Evolutionary conservation across 331 rosid genomes (phyloP), one percentile per base, ranked within the genome.

Genomic region (Dryas integrifolia): DNA sequence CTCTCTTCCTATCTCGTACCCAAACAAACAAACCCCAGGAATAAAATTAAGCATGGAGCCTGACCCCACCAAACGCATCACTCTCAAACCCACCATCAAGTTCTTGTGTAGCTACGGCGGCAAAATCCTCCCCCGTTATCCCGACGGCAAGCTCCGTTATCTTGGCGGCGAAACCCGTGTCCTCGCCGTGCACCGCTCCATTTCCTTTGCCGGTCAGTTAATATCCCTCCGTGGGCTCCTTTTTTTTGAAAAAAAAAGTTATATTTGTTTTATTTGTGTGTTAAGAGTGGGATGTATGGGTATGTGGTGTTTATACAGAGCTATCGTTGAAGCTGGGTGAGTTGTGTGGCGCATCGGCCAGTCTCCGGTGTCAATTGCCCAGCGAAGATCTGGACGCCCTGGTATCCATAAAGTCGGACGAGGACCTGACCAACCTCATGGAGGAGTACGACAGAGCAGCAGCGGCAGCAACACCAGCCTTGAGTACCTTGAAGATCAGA

Each of bases 141-240:
- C 99, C 30, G 99, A 95, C 84, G 90, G 96, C 51, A 89, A 92
- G 70, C 96, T 95, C 83, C 97, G 99, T 59, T 95, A 95, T 10
- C 47, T 77, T 47, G 96, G 99, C 5, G 99, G 99, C 49, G 96
- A 91, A 58, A 95, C 96, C 24, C 99, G 99, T 30, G 89, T 95
- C 30, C 87, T 95, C 67, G 85, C 97, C 73, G 88, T 92, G 0
- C 76, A 83, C 59, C 97, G 93, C 43, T 82, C 89, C 73, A 77
- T 88, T 40, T 45, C 88, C 35, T 92, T 91, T 69, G 77, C 97
- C 66, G 96, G 99, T 95, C 38, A 89, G 92, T 77, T 15, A 26
- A 18, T 62, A 24, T 71, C 30, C n/a, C 59, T 30, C 35, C 35
- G 24, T 21, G 24, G 24, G 24, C 24, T 21, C 24, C 1, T 21